These are phyloP conservation scores for Bruguiera sexangula DNA, from an alignment of 345 rosid genomes.

Conservation along the genomic window DNA sequence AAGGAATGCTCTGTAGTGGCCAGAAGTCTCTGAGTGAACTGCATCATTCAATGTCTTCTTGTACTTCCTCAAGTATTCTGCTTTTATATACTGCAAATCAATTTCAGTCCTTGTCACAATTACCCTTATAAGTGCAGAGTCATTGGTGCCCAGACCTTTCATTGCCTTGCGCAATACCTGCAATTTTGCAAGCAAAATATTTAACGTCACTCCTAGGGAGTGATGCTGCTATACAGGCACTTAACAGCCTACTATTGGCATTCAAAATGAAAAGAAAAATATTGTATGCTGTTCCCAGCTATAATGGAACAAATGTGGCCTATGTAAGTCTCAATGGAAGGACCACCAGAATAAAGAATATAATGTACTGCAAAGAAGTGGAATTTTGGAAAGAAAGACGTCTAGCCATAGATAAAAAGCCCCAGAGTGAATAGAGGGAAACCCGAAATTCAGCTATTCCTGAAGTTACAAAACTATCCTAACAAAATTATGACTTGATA, in stretches of 20 bases:
- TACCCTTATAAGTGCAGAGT: constrained; percentile 48
- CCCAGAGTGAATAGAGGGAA: too few species aligned
- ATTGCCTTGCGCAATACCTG: constrained; percentile 56
- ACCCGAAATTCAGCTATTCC: too few species aligned
- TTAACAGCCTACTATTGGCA: background rate
- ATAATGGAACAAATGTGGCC: too few species aligned
- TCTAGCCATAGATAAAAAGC: too few species aligned
- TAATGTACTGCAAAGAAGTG: too few species aligned
- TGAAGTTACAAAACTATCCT: too few species aligned
- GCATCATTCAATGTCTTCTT: constrained; percentile 53
- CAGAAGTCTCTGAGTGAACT: constrained; percentile 62
- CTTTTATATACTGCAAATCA: constrained; percentile 68
- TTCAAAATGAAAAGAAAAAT: too few species aligned
- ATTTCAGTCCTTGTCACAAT: constrained; percentile 67
- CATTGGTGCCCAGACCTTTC: constrained; percentile 69
- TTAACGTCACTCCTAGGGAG: background rate
- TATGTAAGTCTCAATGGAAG: too few species aligned
- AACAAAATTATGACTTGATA: too few species aligned
- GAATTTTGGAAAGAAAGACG: too few species aligned
- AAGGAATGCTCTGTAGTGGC: constrained; percentile 61
- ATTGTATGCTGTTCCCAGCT: too few species aligned
- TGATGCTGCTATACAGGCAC: background rate
- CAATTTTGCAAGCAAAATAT: background rate
- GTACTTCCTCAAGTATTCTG: constrained; percentile 56
- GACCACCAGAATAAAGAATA: too few species aligned